Evolutionary conservation across 1,284 basidiomycete species (phyloP), one percentile per base, ranked within the genome.

Genomic region (Paramarasmius palmivorus): DNA sequence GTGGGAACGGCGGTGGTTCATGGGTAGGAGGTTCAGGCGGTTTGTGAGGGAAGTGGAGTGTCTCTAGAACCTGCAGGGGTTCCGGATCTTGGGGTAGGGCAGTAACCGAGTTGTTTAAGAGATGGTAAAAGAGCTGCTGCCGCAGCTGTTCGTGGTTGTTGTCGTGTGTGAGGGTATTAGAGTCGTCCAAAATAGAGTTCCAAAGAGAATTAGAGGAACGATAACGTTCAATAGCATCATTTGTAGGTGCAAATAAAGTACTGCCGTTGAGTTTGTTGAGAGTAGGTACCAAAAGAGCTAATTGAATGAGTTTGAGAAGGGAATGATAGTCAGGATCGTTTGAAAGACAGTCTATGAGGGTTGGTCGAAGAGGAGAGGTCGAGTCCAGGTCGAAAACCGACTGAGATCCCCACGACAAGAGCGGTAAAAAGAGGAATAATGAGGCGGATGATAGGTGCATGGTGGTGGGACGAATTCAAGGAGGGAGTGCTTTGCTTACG

Each of bases 211-310:
- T 72, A 39, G 68, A 64, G 45, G 67, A 57, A 4, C 72, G 62
- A 59, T 85, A 74, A 34, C 74, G 76, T 58, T 81, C 68, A 65
- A 96, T 88, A 12, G 95, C 95, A 56, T 92, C 84, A 71, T 99
- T 95, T 15, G 93, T 98, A 0, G 97, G 97, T 1, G 97, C 97
- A 63, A 98, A 97, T 49, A 99, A 70, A 14, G 96, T 97, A 64
- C 83, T 82, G 36, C 79, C 85, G 50, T 90, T 85, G 54, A 99
- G 84, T 58, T 78, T 82, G 67, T 96, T 97, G 59, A 99, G 78
- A 8, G 93, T 93, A 0, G 97, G 97, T 45, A 99, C 85, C 54
- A 98, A 85, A 55, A 88, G 87, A 2, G 95, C 83, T 10, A 86
- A 83, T 69, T 98, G 95, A 7, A 99, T 78, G 7, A 98, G 83